phyloP scores from a whole-genome alignment of 768 basidiomycete genomes.

The Pleurotus eryngii region DNA sequence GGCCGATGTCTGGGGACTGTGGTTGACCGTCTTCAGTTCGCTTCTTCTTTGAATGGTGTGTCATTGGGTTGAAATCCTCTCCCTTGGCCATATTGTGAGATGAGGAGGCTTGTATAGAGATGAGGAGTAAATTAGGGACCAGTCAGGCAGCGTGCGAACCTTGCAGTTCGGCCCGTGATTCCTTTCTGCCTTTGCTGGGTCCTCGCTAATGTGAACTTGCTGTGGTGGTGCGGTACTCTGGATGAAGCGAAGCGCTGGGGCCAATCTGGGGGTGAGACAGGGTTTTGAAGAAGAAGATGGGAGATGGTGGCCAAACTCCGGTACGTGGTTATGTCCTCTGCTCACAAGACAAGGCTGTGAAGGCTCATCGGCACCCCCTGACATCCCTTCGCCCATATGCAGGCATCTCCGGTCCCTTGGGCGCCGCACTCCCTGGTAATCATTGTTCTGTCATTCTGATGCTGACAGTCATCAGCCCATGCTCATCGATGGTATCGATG shows the following conservation, averaged over 20 bases:
- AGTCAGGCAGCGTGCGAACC: slow-evolving; percentile 3
- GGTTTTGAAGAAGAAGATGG: background rate
- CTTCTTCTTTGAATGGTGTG: slow-evolving; percentile 74
- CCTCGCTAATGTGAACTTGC: background rate
- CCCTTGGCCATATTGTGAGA: slow-evolving; percentile 40
- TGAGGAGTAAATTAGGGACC: slow-evolving; percentile 5
- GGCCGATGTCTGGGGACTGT: slow-evolving; percentile 49
- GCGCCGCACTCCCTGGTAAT: background rate
- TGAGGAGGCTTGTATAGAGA: slow-evolving; percentile 5
- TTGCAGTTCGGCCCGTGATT: slow-evolving; percentile 8
- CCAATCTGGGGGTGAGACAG: no score
- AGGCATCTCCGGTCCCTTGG: background rate
- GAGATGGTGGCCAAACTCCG: background rate
- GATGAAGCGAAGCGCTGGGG: no score
- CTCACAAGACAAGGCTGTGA: background rate
- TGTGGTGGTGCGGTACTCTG: no score
- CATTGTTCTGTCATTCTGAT: background rate
- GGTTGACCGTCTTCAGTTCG: slow-evolving; percentile 57
- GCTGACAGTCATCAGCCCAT: background rate
- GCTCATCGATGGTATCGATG: background rate
- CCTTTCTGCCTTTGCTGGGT: background rate
- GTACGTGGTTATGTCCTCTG: background rate
- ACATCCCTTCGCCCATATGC: background rate
- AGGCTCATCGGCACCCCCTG: background rate
- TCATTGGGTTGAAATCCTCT: slow-evolving; percentile 45